These are phyloP conservation scores for Pseudogymnoascus verrucosus DNA, from an alignment of 2,329 filamentous ascomycete genomes.

Conservation along the genomic window DNA sequence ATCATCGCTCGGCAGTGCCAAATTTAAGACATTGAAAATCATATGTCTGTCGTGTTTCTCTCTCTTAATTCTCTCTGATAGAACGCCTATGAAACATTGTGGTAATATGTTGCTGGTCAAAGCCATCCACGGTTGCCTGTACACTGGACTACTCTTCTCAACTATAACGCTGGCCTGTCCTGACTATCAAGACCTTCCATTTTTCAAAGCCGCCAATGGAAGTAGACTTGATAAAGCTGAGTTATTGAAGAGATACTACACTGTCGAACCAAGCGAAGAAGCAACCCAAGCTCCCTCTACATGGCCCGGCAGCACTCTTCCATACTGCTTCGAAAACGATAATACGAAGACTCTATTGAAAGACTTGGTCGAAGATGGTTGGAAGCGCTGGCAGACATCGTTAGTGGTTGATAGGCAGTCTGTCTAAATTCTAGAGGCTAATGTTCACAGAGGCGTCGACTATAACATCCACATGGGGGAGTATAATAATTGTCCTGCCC, in stretches of 20 bases:
- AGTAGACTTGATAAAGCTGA: not conserved
- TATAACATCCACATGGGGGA: constrained; percentile 5
- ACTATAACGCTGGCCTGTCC: not conserved
- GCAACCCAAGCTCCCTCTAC: not conserved
- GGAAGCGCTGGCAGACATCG: not conserved
- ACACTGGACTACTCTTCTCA: not conserved
- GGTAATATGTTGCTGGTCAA: not conserved
- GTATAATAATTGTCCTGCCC: not conserved
- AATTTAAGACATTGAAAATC: not conserved
- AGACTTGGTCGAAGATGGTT: not conserved
- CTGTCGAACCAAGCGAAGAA: not conserved
- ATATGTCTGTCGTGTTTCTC: not conserved
- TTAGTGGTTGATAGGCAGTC: not conserved
- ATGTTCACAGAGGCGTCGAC: not conserved
- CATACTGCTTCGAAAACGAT: constrained; percentile 3
- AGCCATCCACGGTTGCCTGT: not conserved
- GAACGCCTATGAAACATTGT: not conserved
- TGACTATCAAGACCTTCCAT: not conserved
- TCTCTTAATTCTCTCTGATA: not conserved
- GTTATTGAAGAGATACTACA: not conserved
- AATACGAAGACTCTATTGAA: not conserved
- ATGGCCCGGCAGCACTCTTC: not conserved
- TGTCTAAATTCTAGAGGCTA: not conserved
- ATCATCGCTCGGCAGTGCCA: not conserved
- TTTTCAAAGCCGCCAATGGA: not conserved